Evolutionary conservation across 768 basidiomycete genomes (phyloP).

Genomic region (Rhizopogon sp.): DNA sequence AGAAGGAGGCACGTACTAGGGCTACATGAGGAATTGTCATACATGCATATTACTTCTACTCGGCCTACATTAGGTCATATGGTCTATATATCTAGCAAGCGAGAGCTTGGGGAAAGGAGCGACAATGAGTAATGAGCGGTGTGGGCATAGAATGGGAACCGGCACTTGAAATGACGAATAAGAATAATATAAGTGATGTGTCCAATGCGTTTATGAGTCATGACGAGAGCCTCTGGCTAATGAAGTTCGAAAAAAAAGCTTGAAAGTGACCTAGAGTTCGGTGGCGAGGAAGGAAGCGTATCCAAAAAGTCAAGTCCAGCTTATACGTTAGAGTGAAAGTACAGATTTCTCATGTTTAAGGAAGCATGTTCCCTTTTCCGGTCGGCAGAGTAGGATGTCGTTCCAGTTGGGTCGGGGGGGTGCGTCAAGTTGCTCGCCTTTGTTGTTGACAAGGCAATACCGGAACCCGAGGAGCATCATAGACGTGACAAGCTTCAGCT

Average conservation of each 20-base stretch:
- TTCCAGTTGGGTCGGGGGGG: conserved; percentile 74
- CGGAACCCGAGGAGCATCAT: conserved; percentile 64
- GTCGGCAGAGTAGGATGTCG: conserved; percentile 65
- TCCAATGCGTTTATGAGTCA: neutral
- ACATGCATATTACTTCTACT: conserved; percentile 4
- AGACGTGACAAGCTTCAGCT: conserved; percentile 66
- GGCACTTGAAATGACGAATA: conserved; percentile 3
- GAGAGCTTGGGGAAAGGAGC: conserved; percentile 4
- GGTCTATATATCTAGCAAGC: conserved; percentile 8
- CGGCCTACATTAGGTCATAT: conserved; percentile 8
- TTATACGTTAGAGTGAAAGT: conserved; percentile 14
- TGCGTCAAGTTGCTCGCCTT: conserved; percentile 38
- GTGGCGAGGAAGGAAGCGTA: neutral
- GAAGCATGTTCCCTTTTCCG: conserved; percentile 48
- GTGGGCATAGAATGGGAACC: conserved; percentile 4
- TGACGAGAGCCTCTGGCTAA: neutral
- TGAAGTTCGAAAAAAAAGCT: conserved; percentile 5
- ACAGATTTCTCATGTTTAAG: conserved; percentile 36
- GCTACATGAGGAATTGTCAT: conserved; percentile 8
- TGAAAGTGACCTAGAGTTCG: conserved; percentile 6
- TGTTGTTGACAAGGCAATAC: conserved; percentile 50
- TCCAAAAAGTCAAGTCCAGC: conserved; percentile 22
- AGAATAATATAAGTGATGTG: conserved; percentile 2
- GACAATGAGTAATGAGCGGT: conserved; percentile 2
- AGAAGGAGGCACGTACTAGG: neutral